Evolutionary conservation across 2,329 filamentous ascomycete genomes (phyloP).

Genomic region (Calonectria naviculata): DNA sequence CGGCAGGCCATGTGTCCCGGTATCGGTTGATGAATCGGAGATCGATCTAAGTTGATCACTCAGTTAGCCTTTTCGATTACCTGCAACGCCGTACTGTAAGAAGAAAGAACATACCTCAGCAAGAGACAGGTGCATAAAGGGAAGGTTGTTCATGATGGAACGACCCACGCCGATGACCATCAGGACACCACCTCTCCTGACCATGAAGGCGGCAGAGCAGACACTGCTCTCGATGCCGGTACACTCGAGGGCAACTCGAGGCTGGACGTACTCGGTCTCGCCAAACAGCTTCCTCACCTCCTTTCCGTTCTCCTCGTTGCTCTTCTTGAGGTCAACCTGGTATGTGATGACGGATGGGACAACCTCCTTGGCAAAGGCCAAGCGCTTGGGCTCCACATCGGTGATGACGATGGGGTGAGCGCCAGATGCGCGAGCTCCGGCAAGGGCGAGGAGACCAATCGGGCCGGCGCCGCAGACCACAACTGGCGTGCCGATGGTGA

Average conservation of each 20-base stretch:
- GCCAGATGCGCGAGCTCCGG: constrained; percentile 69
- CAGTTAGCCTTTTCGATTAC: neutral
- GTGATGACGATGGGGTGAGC: constrained; percentile 73
- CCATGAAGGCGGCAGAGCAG: constrained; percentile 66
- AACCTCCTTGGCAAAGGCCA: constrained; percentile 68
- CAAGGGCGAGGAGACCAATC: constrained; percentile 69
- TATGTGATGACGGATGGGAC: constrained; percentile 67
- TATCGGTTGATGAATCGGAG: constrained; percentile 79
- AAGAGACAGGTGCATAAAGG: constrained; percentile 74
- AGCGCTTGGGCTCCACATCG: constrained; percentile 66
- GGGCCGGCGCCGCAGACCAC: constrained; percentile 73
- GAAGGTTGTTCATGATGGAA: constrained; percentile 71
- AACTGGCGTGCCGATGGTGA: constrained; percentile 65
- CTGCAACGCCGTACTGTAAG: neutral
- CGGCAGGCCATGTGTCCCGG: constrained; percentile 75
- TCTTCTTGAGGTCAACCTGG: constrained; percentile 58
- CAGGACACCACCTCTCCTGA: constrained; percentile 67
- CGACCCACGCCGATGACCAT: constrained; percentile 74
- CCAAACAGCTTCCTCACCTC: constrained; percentile 67
- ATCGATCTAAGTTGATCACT: constrained; percentile 64
- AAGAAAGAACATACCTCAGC: constrained; percentile 59
- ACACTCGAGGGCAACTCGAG: constrained; percentile 71
- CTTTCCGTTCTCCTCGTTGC: constrained; percentile 60
- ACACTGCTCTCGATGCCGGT: constrained; percentile 74
- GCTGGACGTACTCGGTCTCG: constrained; percentile 64